Conservation (phyloP, 73 alveolate species). For the Symbiodinium natans region DNA sequence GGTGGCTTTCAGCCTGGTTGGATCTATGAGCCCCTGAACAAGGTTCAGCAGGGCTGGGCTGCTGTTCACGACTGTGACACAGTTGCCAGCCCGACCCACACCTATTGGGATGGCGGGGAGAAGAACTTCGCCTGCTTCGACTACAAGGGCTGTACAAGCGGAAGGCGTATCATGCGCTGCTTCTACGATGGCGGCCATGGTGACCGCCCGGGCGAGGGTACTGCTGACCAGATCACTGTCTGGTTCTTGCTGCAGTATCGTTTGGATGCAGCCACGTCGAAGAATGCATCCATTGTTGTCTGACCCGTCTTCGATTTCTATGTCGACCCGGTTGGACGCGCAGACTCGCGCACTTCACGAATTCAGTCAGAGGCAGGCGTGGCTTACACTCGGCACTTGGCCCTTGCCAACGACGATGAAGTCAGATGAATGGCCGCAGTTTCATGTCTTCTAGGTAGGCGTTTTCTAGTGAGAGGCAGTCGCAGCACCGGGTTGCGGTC, state of each 20-base stretch:
- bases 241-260: conserved; percentile 90
- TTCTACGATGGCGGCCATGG: conserved; percentile 87
- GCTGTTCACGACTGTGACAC: conserved; percentile 87
- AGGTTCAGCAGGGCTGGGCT: conserved; percentile 92
- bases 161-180: conserved; percentile 92
- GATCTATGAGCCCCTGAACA: conserved; percentile 88
- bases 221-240: conserved; percentile 78
- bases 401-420: conserved; percentile 13
- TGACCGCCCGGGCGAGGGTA: conserved; percentile 57
- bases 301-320: not conserved
- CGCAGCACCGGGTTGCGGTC: not conserved
- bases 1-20: conserved; percentile 88
- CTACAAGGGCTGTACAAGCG: conserved; percentile 87
- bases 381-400: conserved; percentile 28
- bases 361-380: conserved; percentile 22
- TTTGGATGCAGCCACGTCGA: not conserved
- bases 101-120: conserved; percentile 85
- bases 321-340: not conserved
- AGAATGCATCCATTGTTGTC: not conserved
- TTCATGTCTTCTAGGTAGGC: not conserved
- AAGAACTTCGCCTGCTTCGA: conserved; percentile 52
- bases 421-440: not conserved
- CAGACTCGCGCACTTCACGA: not conserved
- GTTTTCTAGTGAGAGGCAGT: conserved; percentile 10
- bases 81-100: conserved; percentile 58